These are phyloP conservation scores for Hypoxylon sp. DNA, from an alignment of 2,329 filamentous ascomycete species.

Conservation along the genomic window DNA sequence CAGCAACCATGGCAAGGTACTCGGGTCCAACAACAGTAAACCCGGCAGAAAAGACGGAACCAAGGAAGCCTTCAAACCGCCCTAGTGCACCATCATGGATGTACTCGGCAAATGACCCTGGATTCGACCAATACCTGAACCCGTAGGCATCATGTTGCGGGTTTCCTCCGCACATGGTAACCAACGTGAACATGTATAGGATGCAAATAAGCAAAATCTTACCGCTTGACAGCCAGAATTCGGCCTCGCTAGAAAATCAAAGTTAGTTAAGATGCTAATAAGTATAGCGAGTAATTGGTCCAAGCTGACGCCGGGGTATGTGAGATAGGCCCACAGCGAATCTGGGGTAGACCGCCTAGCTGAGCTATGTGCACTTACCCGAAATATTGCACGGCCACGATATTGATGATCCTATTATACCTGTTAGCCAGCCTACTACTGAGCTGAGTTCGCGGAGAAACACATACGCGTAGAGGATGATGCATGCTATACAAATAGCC, in stretches of 20 bases:
- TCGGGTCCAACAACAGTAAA: constrained; percentile 74
- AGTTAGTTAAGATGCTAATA: constrained; percentile 36
- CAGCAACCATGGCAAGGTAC: constrained; percentile 67
- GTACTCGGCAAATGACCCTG: constrained; percentile 73
- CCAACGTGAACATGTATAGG: constrained; percentile 81
- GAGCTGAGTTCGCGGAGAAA: constrained; percentile 13
- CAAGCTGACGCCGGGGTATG: constrained; percentile 6
- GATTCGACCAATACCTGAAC: constrained; percentile 76
- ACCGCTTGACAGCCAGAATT: constrained; percentile 76
- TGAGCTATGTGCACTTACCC: constrained; percentile 46
- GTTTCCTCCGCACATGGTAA: constrained; percentile 85
- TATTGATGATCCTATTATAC: constrained; percentile 50
- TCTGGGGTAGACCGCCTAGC: background rate
- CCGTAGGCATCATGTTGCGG: constrained; percentile 77
- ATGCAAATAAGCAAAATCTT: constrained; percentile 77
- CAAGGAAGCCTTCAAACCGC: constrained; percentile 74
- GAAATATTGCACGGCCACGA: constrained; percentile 53
- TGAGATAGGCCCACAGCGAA: constrained; percentile 11
- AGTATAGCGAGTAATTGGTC: constrained; percentile 9
- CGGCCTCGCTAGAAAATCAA: constrained; percentile 74
- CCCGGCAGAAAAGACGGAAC: constrained; percentile 69
- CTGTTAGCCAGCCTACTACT: constrained; percentile 32
- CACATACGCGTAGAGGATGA: constrained; percentile 60
- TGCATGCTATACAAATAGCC: constrained; percentile 62
- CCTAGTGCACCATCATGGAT: constrained; percentile 73